Conservation (phyloP, 371 early-diverging fungal genomes). For the Mortierella sp. region DNA sequence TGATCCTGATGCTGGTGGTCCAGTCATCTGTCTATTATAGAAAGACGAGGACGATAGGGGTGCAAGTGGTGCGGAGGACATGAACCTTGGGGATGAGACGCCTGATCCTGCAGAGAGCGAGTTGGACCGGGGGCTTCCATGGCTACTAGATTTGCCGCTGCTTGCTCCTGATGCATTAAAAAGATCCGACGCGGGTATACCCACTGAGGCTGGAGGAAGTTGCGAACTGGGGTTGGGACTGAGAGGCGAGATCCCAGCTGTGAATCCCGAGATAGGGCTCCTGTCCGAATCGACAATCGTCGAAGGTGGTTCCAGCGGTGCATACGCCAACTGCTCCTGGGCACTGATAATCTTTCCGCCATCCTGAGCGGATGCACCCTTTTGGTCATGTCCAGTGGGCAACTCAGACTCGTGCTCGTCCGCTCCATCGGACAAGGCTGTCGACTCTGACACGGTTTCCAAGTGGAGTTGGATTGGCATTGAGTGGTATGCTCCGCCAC, state of each 20-base stretch:
- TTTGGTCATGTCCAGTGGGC: background rate
- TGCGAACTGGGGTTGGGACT: background rate
- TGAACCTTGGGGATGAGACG: conserved; percentile 4
- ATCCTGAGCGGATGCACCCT: conserved; percentile 5
- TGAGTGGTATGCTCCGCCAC: conserved; percentile 10
- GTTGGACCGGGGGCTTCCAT: conserved; percentile 18
- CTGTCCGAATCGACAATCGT: conserved; percentile 14
- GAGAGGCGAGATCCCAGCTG: conserved; percentile 1
- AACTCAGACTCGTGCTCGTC: background rate
- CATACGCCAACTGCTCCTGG: conserved; percentile 36
- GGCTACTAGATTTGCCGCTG: background rate
- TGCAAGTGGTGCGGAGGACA: background rate
- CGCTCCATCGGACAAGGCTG: background rate
- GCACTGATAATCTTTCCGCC: conserved; percentile 36
- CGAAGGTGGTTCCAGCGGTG: conserved; percentile 2
- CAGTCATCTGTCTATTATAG: background rate
- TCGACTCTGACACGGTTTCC: conserved; percentile 34
- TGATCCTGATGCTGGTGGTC: background rate
- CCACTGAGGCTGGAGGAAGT: conserved; percentile 9
- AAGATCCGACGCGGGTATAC: background rate
- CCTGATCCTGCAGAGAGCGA: conserved; percentile 7
- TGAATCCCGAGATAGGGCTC: conserved; percentile 41
- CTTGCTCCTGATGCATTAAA: background rate
- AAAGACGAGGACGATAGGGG: background rate
- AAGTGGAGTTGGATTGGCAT: conserved; percentile 14